Conservation (phyloP, 2,329 filamentous ascomycete genomes). For the Calonectria crousiana region DNA sequence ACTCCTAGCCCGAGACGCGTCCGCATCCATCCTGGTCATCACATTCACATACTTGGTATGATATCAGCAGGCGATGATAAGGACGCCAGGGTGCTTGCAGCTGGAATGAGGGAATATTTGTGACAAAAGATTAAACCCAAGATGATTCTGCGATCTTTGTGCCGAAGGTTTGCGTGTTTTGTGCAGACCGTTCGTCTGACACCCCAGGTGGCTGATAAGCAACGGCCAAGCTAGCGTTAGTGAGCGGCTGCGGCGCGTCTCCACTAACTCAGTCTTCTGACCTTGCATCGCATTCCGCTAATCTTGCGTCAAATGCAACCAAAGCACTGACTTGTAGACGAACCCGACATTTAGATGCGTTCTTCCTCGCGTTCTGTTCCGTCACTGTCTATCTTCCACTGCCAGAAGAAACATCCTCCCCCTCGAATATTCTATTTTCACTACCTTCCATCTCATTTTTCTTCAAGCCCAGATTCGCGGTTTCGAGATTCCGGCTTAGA, state of each 20-base stretch:
- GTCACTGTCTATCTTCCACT: neutral
- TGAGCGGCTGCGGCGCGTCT: neutral
- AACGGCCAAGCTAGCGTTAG: neutral
- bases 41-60: neutral
- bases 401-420: neutral
- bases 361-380: neutral
- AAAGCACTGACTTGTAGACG: neutral
- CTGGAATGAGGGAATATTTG: too few species aligned
- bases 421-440: neutral
- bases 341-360: neutral
- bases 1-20: neutral
- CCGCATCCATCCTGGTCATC: neutral
- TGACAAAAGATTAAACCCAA: too few species aligned
- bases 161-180: neutral
- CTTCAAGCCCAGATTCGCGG: constrained; percentile 33
- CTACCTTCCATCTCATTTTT: neutral
- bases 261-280: neutral
- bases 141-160: neutral
- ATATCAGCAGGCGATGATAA: neutral
- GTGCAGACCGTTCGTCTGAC: too few species aligned
- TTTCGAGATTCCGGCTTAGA: constrained; percentile 37
- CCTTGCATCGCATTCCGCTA: neutral
- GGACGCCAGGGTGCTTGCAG: neutral
- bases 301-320: neutral
- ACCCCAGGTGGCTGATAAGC: neutral